Evolutionary conservation across 176 grass and related monocot species (phyloP).

Genomic region (Aegilops longissima): DNA sequence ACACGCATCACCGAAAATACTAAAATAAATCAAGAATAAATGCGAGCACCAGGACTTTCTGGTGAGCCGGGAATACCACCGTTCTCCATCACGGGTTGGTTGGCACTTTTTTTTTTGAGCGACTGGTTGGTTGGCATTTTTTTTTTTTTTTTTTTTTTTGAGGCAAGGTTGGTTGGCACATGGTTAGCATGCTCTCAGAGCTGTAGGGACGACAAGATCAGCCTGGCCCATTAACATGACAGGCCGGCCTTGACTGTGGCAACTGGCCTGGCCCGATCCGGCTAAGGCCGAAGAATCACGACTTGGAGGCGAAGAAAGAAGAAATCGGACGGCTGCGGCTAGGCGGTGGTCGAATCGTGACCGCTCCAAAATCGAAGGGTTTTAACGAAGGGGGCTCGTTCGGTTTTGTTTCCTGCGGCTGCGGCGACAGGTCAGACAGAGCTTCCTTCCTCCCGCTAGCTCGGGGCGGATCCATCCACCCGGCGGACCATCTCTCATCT

Average conservation of each 20-base stretch:
- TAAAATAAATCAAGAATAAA: too few relatives aligned
- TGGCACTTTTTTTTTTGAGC: too few relatives aligned
- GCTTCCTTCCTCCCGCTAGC: constrained; percentile 3
- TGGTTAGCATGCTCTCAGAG: too few relatives aligned
- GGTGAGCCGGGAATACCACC: too few relatives aligned
- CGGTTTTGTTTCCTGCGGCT: constrained; percentile 13
- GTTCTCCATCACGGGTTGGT: too few relatives aligned
- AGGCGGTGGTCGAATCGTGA: background rate
- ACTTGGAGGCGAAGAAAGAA: constrained; percentile 5
- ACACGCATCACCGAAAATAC: too few relatives aligned
- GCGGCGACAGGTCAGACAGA: background rate
- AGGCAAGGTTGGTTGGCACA: too few relatives aligned
- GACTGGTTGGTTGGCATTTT: too few relatives aligned
- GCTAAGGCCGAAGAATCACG: background rate
- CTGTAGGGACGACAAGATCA: too few relatives aligned
- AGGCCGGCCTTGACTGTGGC: too few relatives aligned
- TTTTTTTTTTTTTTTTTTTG: too few relatives aligned
- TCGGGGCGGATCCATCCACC: constrained; percentile 1
- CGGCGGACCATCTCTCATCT: background rate
- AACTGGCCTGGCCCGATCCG: background rate
- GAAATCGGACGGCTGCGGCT: constrained; percentile 19
- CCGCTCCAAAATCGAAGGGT: constrained; percentile 20
- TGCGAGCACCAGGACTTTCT: too few relatives aligned
- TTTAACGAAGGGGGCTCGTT: background rate
- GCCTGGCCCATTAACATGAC: background rate